Conservation (phyloP, 306 rosid species). For the Cicer judaicum region DNA sequence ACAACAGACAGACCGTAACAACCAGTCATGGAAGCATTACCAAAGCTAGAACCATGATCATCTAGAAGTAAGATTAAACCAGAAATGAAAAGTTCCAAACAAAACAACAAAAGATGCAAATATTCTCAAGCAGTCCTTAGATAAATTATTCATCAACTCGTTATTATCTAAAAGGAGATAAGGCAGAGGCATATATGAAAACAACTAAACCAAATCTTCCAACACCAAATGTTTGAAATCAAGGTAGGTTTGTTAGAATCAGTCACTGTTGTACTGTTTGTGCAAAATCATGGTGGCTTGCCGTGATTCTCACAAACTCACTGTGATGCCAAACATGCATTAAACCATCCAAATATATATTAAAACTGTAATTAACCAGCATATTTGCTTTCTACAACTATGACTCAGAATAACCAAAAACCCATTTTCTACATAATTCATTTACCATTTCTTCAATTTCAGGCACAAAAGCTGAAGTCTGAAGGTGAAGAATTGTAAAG, state of each 20-base stretch:
- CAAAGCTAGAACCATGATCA: slow-evolving; percentile 10
- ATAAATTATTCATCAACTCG: neutral
- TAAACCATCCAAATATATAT: neutral
- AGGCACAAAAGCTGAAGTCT: slow-evolving; percentile 1
- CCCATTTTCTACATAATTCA: slow-evolving; percentile 9
- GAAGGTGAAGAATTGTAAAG: neutral
- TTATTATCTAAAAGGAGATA: neutral
- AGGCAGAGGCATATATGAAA: neutral
- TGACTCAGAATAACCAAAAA: neutral
- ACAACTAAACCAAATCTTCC: slow-evolving; percentile 8
- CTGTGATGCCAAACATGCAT: neutral
- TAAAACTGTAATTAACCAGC: neutral
- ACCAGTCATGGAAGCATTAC: slow-evolving; percentile 17
- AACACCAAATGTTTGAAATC: neutral
- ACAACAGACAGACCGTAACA: neutral
- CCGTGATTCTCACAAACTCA: no score
- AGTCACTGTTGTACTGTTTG: no score
- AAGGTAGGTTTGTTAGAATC: no score
- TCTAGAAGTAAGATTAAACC: slow-evolving; percentile 6
- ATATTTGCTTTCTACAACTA: neutral
- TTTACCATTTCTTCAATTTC: slow-evolving; percentile 11
- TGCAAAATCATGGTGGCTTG: no score
- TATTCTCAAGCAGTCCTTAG: neutral
- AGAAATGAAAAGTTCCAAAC: slow-evolving; percentile 22
- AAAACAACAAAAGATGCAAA: slow-evolving; percentile 10